Percentiles rank a stretch among this genome's conserved stretches.
These are phyloP conservation scores for Uronychia setigera DNA, from an alignment of 73 alveolate genomes.

Conservation along the genomic window DNA sequence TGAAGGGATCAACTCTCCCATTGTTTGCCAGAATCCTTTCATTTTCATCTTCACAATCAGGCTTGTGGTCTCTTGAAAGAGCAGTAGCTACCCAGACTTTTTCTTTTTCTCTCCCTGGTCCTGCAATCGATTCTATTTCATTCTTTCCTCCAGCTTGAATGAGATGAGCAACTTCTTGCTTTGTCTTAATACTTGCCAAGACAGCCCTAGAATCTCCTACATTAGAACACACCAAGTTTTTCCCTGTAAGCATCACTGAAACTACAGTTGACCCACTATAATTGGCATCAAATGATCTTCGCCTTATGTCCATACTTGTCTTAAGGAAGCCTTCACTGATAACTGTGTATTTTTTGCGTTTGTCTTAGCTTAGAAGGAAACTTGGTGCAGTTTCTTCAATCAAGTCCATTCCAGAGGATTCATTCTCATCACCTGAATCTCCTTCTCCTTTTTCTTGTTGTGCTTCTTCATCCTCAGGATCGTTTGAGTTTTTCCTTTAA, in stretches of 20 bases:
- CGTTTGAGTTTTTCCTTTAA: background rate
- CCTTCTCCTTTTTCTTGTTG: too few species aligned
- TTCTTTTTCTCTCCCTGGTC: conserved; percentile 33
- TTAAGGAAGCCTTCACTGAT: background rate
- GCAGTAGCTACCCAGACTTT: conserved; percentile 70
- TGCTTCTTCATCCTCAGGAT: conserved; percentile 1
- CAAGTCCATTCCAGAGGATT: background rate
- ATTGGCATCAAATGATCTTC: background rate
- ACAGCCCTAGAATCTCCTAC: conserved; percentile 83
- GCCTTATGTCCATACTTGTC: background rate
- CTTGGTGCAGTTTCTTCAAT: conserved; percentile 2
- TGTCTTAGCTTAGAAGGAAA: background rate
- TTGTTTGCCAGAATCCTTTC: conserved; percentile 78
- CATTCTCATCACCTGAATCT: background rate
- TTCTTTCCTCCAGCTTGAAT: conserved; percentile 4
- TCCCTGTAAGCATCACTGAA: conserved; percentile 66
- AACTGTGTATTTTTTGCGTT: background rate
- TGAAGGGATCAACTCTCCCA: conserved; percentile 92
- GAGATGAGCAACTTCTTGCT: conserved; percentile 11
- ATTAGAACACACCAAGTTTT: conserved; percentile 66
- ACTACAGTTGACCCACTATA: conserved; percentile 73
- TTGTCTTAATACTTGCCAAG: conserved; percentile 42
- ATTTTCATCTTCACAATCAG: conserved; percentile 90
- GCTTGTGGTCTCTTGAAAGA: conserved; percentile 97
- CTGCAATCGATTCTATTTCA: conserved; percentile 36